Evolutionary conservation across 1,139 yeast species (phyloP).

Genomic region (Yamadazyma conglobata): DNA sequence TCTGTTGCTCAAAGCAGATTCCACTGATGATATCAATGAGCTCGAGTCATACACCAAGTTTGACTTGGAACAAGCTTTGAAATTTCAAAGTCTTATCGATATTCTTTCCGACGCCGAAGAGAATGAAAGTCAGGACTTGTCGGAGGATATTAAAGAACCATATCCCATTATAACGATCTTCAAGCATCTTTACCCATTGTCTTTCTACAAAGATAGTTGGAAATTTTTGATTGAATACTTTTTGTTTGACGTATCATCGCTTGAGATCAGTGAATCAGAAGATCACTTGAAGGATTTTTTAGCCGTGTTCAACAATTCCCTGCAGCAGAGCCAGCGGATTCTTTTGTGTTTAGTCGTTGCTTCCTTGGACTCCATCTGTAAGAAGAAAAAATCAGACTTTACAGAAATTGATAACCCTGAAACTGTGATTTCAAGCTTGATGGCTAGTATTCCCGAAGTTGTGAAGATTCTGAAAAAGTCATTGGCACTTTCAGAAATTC

Average conservation of each 20-base stretch:
- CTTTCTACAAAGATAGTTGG: constrained; percentile 14
- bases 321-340: constrained; percentile 16
- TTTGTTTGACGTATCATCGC: constrained; percentile 38
- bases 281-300: constrained; percentile 20
- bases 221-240: constrained; percentile 38
- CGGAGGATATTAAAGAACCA: constrained; percentile 2
- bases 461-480: constrained; percentile 20
- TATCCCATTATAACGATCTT: constrained; percentile 11
- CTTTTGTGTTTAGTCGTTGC: constrained; percentile 30
- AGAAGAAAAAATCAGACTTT: constrained; percentile 17
- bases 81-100: constrained; percentile 33
- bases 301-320: constrained; percentile 20
- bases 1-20: constrained; percentile 17
- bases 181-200: constrained; percentile 18
- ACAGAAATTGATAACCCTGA: constrained; percentile 19
- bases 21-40: constrained; percentile 19
- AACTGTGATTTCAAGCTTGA: constrained; percentile 19
- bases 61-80: constrained; percentile 26
- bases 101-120: constrained; percentile 9
- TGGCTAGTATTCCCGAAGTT: constrained; percentile 22
- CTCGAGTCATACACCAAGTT: constrained; percentile 19
- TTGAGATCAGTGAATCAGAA: constrained; percentile 17
- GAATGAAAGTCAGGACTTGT: background rate
- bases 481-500: constrained; percentile 17
- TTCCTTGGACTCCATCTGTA: constrained; percentile 17